Conservation (phyloP, 208 protist genomes). For the Leishmania gerbilli region DNA sequence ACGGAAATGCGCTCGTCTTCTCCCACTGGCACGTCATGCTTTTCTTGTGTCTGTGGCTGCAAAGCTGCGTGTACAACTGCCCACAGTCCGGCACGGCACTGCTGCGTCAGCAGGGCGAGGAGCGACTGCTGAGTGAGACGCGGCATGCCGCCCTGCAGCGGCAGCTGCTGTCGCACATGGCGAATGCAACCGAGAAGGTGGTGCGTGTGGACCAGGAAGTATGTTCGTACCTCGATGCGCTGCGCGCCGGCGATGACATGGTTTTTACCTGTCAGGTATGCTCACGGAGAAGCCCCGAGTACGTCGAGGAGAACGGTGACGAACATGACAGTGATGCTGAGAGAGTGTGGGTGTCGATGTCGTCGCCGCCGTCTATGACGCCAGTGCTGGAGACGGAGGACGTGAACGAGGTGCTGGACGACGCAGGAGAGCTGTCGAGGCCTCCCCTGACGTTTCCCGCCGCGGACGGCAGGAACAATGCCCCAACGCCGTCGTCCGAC, state of each 20-base stretch:
- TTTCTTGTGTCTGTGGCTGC: slow-evolving; percentile 31
- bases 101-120: slow-evolving; percentile 28
- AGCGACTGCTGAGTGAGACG: slow-evolving; percentile 15
- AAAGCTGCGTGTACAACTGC: slow-evolving; percentile 35
- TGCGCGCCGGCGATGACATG: slow-evolving; percentile 22
- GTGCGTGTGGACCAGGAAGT: slow-evolving; percentile 20
- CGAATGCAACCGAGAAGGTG: slow-evolving; percentile 18
- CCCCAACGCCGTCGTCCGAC: background rate
- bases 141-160: slow-evolving; percentile 28
- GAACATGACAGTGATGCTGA: background rate
- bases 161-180: slow-evolving; percentile 16
- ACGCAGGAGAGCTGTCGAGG: background rate
- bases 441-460: background rate
- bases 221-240: slow-evolving; percentile 24
- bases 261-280: background rate
- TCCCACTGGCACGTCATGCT: slow-evolving; percentile 17
- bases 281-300: background rate
- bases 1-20: slow-evolving; percentile 13
- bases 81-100: slow-evolving; percentile 29
- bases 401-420: background rate
- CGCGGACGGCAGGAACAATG: background rate
- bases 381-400: background rate
- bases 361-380: background rate
- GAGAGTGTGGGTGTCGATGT: background rate
- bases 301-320: background rate